phyloP scores from a whole-genome alignment of 139 green algal genomes.

The Raphidocelis subcapitata region DNA sequence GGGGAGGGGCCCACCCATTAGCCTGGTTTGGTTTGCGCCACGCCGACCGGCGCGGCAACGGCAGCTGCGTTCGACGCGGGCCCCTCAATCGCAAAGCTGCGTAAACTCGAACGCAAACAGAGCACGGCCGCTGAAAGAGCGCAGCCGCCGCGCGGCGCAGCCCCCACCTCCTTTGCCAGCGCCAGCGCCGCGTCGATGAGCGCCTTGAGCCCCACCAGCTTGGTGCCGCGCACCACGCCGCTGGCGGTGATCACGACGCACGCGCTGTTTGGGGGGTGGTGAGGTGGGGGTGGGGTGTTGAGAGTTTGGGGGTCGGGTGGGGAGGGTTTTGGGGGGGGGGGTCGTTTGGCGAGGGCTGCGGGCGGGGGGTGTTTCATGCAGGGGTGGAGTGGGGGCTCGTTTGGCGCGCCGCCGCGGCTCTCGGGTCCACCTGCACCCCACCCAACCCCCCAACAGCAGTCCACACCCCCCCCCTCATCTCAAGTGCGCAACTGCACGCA shows the following conservation, averaged over 20 bases:
- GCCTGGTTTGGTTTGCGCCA: no score
- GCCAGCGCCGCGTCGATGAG: slow-evolving; percentile 76
- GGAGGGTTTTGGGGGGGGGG: background rate
- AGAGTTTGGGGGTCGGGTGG: background rate
- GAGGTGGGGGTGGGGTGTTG: background rate
- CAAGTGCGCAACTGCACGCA: background rate
- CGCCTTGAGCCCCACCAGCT: slow-evolving; percentile 84
- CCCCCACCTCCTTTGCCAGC: slow-evolving; percentile 8
- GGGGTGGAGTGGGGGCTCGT: background rate
- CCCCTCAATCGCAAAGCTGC: no score
- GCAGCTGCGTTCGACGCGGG: no score
- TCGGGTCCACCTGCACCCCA: background rate
- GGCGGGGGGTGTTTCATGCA: background rate
- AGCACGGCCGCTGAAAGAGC: no score
- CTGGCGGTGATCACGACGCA: slow-evolving; percentile 72
- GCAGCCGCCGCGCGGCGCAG: no score
- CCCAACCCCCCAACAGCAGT: background rate
- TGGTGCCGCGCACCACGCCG: slow-evolving; percentile 79
- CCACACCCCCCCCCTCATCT: background rate
- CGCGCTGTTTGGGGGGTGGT: slow-evolving; percentile 8
- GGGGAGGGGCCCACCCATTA: background rate
- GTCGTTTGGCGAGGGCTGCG: background rate
- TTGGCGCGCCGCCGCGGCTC: background rate
- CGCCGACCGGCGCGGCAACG: no score
- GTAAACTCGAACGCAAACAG: no score